Evolutionary conservation across 2,329 filamentous ascomycete species (phyloP).

Genomic region (Penicillium sp.): DNA sequence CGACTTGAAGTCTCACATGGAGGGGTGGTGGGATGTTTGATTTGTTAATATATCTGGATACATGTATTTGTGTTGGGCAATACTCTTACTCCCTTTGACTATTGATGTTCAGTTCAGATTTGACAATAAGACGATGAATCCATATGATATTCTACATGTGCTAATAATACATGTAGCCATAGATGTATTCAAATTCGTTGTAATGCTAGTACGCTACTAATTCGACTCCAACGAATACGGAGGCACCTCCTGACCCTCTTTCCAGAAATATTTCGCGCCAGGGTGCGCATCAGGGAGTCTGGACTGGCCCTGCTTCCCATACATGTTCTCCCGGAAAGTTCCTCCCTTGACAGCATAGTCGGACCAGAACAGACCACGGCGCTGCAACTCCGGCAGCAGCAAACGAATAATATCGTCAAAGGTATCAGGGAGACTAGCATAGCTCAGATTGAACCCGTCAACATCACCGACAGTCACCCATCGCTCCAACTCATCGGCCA

Average conservation of each 20-base stretch:
- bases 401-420: slow-evolving; percentile 36
- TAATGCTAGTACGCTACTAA: background rate
- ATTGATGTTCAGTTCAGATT: background rate
- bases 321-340: slow-evolving; percentile 40
- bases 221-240: slow-evolving; percentile 22
- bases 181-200: too few species aligned
- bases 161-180: too few species aligned
- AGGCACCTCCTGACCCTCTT: slow-evolving; percentile 31
- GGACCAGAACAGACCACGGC: slow-evolving; percentile 38
- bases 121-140: background rate
- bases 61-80: background rate
- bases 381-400: slow-evolving; percentile 32
- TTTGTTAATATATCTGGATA: background rate
- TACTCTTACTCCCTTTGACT: background rate
- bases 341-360: slow-evolving; percentile 36
- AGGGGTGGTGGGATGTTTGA: slow-evolving; percentile 62
- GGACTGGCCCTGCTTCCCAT: slow-evolving; percentile 28
- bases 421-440: slow-evolving; percentile 33
- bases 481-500: slow-evolving; percentile 37
- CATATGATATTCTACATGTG: too few species aligned
- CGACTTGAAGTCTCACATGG: slow-evolving; percentile 62
- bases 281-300: slow-evolving; percentile 35
- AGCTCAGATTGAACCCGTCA: slow-evolving; percentile 36
- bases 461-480: slow-evolving; percentile 35
- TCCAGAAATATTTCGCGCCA: slow-evolving; percentile 37